These are phyloP conservation scores for Neofusicoccum cordaticola DNA, from an alignment of 2,329 filamentous ascomycete genomes.

Conservation along the genomic window DNA sequence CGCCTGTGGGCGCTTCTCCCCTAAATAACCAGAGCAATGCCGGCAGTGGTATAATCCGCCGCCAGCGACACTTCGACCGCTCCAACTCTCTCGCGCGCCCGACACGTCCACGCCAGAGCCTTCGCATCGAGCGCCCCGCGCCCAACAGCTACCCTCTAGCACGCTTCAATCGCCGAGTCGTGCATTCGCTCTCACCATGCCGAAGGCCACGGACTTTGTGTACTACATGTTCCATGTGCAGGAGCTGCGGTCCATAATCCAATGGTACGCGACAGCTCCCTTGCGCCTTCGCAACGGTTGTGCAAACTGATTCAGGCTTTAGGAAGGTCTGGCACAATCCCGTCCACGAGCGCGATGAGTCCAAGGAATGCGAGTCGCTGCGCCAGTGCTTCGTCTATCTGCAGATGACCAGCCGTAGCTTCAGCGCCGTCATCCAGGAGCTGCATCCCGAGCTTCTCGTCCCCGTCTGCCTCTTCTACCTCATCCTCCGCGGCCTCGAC, in stretches of 20 bases:
- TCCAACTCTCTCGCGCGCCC: background rate
- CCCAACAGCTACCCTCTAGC: background rate
- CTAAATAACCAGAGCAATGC: constrained; percentile 7
- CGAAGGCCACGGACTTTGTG: constrained; percentile 50
- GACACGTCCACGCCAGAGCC: background rate
- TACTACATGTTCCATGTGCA: constrained; percentile 75
- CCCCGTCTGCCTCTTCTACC: constrained; percentile 87
- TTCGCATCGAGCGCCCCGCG: background rate
- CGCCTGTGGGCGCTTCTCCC: background rate
- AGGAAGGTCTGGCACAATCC: constrained; percentile 98
- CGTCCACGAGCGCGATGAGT: constrained; percentile 76
- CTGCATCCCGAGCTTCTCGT: constrained; percentile 91
- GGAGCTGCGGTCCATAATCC: constrained; percentile 77
- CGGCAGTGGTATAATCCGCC: background rate
- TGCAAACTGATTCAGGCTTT: constrained; percentile 12
- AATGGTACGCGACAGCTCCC: constrained; percentile 65
- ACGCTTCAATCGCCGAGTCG: background rate
- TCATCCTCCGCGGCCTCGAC: constrained; percentile 85
- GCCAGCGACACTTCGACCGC: background rate
- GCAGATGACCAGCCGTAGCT: constrained; percentile 86
- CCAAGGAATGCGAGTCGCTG: constrained; percentile 71
- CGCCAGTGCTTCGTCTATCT: constrained; percentile 84
- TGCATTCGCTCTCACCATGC: constrained; percentile 26
- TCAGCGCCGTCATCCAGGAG: constrained; percentile 90
- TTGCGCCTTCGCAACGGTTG: background rate